phyloP scores from a whole-genome alignment of 2,329 filamentous ascomycete genomes.

The Fulvia fulva region DNA sequence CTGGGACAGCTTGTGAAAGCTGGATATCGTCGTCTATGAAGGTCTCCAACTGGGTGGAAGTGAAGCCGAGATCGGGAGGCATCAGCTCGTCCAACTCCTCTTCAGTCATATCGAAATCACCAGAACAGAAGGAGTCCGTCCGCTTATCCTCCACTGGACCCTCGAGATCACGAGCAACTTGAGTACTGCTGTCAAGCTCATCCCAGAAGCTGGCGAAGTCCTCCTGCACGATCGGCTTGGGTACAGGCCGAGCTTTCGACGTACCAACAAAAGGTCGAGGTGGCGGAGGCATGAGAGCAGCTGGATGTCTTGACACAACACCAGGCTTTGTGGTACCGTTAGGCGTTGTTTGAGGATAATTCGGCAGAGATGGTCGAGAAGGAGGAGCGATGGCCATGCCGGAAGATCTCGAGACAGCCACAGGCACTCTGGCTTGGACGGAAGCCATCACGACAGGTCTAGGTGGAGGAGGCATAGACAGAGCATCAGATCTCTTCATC shows the following conservation, averaged over 20 bases:
- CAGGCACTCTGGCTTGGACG: not conserved
- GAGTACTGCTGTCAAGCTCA: conserved; percentile 44
- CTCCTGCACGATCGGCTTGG: conserved; percentile 4
- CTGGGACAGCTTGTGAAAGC: conserved; percentile 29
- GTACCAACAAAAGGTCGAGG: not conserved
- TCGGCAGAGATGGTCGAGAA: not conserved
- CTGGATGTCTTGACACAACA: not conserved
- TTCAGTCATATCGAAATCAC: conserved; percentile 36
- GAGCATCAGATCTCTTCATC: not conserved
- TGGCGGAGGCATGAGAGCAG: conserved; percentile 10
- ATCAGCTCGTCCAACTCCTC: conserved; percentile 39
- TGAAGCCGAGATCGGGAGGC: conserved; percentile 28
- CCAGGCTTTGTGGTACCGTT: not conserved
- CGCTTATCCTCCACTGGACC: conserved; percentile 14
- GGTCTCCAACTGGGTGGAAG: conserved; percentile 31
- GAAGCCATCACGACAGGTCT: not conserved
- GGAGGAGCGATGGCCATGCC: not conserved
- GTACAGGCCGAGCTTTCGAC: not conserved
- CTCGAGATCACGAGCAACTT: conserved; percentile 43
- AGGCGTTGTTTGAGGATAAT: not conserved
- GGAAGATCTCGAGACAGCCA: not conserved
- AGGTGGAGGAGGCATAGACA: not conserved
- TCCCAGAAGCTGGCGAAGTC: conserved; percentile 31
- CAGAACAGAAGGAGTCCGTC: conserved; percentile 36
- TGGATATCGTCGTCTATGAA: conserved; percentile 35